Percentiles rank a stretch among this genome's conserved stretches.
Conservation (phyloP, 1,139 yeast genomes). For the Kodamaea arcana region DNA sequence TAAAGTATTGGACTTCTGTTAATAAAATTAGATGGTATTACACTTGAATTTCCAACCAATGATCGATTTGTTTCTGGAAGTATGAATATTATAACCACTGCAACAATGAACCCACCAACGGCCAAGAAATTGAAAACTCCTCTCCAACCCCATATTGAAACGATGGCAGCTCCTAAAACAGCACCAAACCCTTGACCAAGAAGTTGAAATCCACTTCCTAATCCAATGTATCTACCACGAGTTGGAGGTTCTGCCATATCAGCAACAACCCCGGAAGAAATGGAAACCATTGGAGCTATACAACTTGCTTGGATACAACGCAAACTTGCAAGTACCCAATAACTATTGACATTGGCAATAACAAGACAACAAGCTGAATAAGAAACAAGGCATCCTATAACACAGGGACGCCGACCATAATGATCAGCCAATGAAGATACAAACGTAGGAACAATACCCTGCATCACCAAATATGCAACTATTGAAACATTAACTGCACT, state of each 20-base stretch:
- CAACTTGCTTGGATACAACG: conserved; percentile 69
- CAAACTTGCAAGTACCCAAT: conserved; percentile 35
- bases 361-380: conserved; percentile 23
- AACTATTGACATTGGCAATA: conserved; percentile 20
- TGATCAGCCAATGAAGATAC: conserved; percentile 54
- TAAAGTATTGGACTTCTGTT: conserved; percentile 42
- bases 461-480: conserved; percentile 66
- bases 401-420: conserved; percentile 61
- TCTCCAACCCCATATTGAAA: conserved; percentile 63
- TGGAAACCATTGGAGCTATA: conserved; percentile 66
- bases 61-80: conserved; percentile 72
- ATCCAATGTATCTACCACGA: conserved; percentile 64
- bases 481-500: conserved; percentile 62
- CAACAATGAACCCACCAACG: conserved; percentile 48
- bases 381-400: conserved; percentile 12
- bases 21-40: conserved; percentile 34
- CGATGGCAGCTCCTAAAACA: conserved; percentile 64
- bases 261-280: conserved; percentile 63
- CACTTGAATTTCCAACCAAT: conserved; percentile 64
- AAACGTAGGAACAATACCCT: conserved; percentile 43
- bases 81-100: conserved; percentile 32
- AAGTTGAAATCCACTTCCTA: conserved; percentile 58
- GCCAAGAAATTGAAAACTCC: conserved; percentile 74
- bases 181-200: conserved; percentile 78
- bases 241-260: conserved; percentile 60